phyloP scores from a whole-genome alignment of 2,329 filamentous ascomycete species.

The Alternaria sp. region DNA sequence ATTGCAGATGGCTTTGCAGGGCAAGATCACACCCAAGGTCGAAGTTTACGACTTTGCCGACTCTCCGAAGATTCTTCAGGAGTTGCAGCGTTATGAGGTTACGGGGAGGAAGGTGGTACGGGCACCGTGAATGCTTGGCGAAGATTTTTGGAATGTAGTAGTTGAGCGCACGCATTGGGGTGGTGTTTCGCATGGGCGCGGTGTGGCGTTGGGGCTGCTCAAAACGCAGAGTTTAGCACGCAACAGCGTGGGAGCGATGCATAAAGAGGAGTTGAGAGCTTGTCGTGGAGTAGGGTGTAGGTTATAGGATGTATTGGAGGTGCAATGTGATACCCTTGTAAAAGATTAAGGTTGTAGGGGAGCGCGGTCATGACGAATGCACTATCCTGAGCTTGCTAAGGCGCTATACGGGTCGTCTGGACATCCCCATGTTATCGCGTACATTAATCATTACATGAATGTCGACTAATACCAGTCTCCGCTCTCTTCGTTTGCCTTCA shows the following conservation, averaged over 20 bases:
- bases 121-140: conserved; percentile 20
- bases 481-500: conserved; percentile 61
- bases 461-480: conserved; percentile 62
- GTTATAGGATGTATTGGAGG: neutral
- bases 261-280: neutral
- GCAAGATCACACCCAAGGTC: conserved; percentile 49
- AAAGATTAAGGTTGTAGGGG: neutral
- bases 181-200: neutral
- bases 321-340: neutral
- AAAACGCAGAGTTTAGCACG: neutral
- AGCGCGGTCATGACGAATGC: neutral
- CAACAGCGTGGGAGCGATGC: neutral
- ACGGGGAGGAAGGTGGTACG: conserved; percentile 46
- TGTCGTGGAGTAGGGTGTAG: neutral
- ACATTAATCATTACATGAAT: neutral
- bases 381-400: neutral
- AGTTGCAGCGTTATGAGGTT: conserved; percentile 44
- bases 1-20: conserved; percentile 51
- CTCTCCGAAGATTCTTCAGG: conserved; percentile 43
- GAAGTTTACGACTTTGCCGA: conserved; percentile 47
- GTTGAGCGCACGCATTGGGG: neutral
- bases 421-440: neutral
- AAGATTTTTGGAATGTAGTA: neutral
- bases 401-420: neutral
- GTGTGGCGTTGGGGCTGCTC: neutral